Percentiles rank a stretch among this genome's conserved stretches.
phyloP scores from a whole-genome alignment of 805 yeast species.

The Barnettozyma populi region DNA sequence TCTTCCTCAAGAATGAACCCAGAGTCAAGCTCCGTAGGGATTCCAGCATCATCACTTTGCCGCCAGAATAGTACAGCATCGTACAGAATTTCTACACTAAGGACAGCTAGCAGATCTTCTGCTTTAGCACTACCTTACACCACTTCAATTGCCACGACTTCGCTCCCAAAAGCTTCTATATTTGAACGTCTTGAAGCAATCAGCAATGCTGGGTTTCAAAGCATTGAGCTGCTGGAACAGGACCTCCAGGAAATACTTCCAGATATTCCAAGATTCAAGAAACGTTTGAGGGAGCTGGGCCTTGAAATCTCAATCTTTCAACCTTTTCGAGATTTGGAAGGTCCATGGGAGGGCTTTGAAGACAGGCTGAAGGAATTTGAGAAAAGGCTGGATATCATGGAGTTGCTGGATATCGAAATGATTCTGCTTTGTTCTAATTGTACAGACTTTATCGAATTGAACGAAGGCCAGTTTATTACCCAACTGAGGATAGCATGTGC shows the following conservation, averaged over 20 bases:
- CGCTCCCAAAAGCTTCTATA: slow-evolving; percentile 6
- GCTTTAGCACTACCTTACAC: neutral
- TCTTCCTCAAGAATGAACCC: neutral
- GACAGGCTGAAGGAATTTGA: neutral
- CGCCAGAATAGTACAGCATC: neutral
- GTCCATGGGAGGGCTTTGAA: neutral
- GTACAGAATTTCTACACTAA: neutral
- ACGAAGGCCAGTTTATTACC: neutral
- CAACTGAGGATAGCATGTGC: slow-evolving; percentile 5
- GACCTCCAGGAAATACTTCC: slow-evolving; percentile 3
- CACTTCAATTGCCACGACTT: slow-evolving; percentile 6
- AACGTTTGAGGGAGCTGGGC: neutral
- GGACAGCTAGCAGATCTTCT: neutral
- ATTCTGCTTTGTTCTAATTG: slow-evolving; percentile 6
- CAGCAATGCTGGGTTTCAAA: slow-evolving; percentile 5
- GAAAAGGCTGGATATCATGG: slow-evolving; percentile 4
- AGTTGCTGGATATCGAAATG: neutral
- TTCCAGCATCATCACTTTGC: neutral
- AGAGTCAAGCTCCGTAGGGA: neutral
- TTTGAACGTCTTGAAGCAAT: slow-evolving; percentile 1
- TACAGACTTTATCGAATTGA: neutral
- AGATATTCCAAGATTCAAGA: slow-evolving; percentile 1
- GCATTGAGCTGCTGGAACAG: slow-evolving; percentile 7
- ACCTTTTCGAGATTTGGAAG: slow-evolving; percentile 11
- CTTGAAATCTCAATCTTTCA: slow-evolving; percentile 8